phyloP scores from a whole-genome alignment of 306 rosid genomes.

The Lotus japonicus region DNA sequence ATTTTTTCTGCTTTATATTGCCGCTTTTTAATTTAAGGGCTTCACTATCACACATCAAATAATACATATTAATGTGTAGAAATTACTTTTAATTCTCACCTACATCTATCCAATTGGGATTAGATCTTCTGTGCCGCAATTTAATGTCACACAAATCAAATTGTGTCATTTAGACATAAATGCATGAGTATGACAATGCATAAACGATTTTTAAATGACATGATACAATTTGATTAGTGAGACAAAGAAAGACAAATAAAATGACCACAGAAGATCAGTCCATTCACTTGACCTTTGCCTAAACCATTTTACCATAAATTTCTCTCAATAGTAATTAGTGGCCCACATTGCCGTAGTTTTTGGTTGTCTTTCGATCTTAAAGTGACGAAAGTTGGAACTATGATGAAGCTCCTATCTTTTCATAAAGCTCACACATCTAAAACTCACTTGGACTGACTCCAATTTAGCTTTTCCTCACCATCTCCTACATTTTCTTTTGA shows the following conservation, averaged over 20 bases:
- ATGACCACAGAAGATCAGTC: too few species aligned
- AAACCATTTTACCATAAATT: neutral
- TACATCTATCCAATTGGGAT: neutral
- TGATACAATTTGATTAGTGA: too few species aligned
- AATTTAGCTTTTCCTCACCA: constrained; percentile 39
- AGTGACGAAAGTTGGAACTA: constrained; percentile 62
- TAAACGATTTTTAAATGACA: too few species aligned
- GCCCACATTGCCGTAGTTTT: constrained; percentile 47
- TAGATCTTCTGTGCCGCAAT: too few species aligned
- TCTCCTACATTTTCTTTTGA: constrained; percentile 71
- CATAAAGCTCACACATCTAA: constrained; percentile 55
- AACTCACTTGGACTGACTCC: constrained; percentile 43
- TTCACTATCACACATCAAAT: constrained; percentile 31
- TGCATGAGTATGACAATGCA: too few species aligned
- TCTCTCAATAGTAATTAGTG: neutral
- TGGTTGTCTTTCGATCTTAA: constrained; percentile 69
- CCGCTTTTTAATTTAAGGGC: constrained; percentile 25
- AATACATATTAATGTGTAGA: neutral
- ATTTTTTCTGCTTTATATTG: constrained; percentile 29
- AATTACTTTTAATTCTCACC: neutral
- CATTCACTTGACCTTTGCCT: too few species aligned
- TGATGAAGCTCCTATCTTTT: constrained; percentile 54
- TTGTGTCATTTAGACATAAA: too few species aligned
- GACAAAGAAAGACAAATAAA: too few species aligned
- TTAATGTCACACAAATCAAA: too few species aligned